phyloP scores from a whole-genome alignment of 495 filamentous ascomycete species.

The Penicillium roqueforti region DNA sequence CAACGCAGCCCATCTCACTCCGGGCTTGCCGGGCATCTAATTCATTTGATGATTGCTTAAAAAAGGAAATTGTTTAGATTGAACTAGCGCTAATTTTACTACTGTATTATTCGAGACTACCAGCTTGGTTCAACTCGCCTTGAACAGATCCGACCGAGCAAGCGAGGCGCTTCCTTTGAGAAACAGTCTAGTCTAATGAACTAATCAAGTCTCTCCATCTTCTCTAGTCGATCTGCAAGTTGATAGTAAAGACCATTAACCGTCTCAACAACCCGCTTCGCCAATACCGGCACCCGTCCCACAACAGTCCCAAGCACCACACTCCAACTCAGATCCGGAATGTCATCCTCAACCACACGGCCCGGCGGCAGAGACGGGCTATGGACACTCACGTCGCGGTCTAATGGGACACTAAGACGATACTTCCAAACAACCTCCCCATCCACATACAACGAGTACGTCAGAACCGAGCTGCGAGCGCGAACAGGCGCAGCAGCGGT shows the following conservation, averaged over 20 bases:
- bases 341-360: constrained; percentile 28
- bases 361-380: constrained; percentile 21
- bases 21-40: not conserved
- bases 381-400: not conserved
- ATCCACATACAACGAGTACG: constrained; percentile 80
- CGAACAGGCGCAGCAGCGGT: constrained; percentile 19
- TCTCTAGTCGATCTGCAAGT: constrained; percentile 9
- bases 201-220: constrained; percentile 18
- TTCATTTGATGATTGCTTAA: not conserved
- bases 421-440: constrained; percentile 73
- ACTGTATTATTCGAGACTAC: not conserved
- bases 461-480: constrained; percentile 52
- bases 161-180: not conserved
- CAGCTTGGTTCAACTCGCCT: not conserved
- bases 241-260: constrained; percentile 9
- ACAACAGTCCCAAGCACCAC: constrained; percentile 15
- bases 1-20: not conserved
- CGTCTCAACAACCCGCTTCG: not conserved
- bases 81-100: not conserved
- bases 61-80: not conserved
- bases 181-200: not conserved
- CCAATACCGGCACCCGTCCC: constrained; percentile 20
- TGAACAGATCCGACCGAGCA: not conserved
- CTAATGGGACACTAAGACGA: constrained; percentile 36
- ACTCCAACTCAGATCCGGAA: constrained; percentile 15